Evolutionary conservation across 2,329 filamentous ascomycete species (phyloP).

Genomic region (Coniochaeta sp.): DNA sequence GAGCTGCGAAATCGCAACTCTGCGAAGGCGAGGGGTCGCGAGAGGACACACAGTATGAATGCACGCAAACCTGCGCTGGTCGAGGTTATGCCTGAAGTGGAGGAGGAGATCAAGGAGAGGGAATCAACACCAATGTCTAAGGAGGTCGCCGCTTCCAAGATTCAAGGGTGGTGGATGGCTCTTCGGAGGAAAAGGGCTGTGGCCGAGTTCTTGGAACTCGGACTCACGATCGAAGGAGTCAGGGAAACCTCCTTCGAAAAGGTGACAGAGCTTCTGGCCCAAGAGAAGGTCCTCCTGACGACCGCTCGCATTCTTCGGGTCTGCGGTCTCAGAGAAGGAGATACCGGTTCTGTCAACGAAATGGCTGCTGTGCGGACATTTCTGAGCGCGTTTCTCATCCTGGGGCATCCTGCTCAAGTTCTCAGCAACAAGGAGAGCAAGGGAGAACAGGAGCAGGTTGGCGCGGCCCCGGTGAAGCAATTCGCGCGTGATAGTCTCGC

Average conservation of each 20-base stretch:
- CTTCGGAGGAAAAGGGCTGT: constrained; percentile 51
- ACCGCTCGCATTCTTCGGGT: constrained; percentile 63
- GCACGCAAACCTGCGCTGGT: constrained; percentile 37
- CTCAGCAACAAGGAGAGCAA: constrained; percentile 63
- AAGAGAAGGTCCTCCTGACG: constrained; percentile 56
- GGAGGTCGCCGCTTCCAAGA: constrained; percentile 55
- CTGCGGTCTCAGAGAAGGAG: constrained; percentile 62
- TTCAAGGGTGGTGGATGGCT: constrained; percentile 66
- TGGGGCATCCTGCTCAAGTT: constrained; percentile 72
- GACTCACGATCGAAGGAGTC: constrained; percentile 64
- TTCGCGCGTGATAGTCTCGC: constrained; percentile 45
- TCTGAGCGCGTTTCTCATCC: constrained; percentile 70
- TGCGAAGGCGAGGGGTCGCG: constrained; percentile 32
- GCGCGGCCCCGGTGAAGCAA: constrained; percentile 31
- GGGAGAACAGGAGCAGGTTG: constrained; percentile 50
- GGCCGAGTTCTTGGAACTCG: constrained; percentile 57
- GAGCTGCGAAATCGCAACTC: constrained; percentile 51
- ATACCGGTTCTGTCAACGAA: constrained; percentile 54
- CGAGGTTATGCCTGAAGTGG: constrained; percentile 38
- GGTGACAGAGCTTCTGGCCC: constrained; percentile 61
- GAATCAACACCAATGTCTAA: constrained; percentile 39
- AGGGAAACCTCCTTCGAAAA: constrained; percentile 65
- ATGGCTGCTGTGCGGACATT: constrained; percentile 70
- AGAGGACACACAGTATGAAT: constrained; percentile 44
- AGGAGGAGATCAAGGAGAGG: constrained; percentile 41